Evolutionary conservation across 2,329 filamentous ascomycete species (phyloP), one percentile per base, ranked within the genome.

Genomic region (Aureobasidium zeae): DNA sequence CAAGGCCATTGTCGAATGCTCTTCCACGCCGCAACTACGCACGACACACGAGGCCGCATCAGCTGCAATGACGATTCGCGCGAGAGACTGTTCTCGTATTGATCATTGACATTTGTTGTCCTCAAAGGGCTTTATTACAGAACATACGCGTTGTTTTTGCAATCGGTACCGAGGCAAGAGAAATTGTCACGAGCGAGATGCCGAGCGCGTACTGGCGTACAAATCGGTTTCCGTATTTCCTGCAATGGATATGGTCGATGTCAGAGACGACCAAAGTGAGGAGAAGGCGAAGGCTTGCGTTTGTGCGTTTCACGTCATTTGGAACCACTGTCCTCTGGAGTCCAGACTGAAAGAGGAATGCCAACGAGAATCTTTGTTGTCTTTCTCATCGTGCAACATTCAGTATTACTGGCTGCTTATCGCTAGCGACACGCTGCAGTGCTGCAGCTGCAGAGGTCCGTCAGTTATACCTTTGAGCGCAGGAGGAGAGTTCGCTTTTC

Each of bases 121-220:
- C 86, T 81, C 0, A 83, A 81, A 50, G 86, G 85, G 5, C 79
- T 88, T 10, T 94, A 81, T 60, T 96, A 87, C 93, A 91, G 55
- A 86, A 78, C 54, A 83, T 96, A 47, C 80, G 91, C 11, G 86
- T 96, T 25, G 89, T 98, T 3, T 98, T 98, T 60, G 91, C 43
- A 96, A 96, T 58, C 79, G 91, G 19, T 89, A 95, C 0, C 89
- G 89, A 0, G 91, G 96, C 54, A 95, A 59, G 89, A 96, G 63
- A 89, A 82, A 57, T 71, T 98, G 28, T 75, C n/a, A n/a, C 81
- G 22, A 95, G 91, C 56, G 91, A 98, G 60, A 81, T 89, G 4
- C 87, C 91, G 26, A 73, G 15, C 77, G 80, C 15, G 98, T 86
- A 59, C 84, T 80, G 44, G 72, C 80, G 1, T 96, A 94, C 66